Evolutionary conservation across 1,284 basidiomycete genomes (phyloP).

Genomic region (Leccinum pachyderme): DNA sequence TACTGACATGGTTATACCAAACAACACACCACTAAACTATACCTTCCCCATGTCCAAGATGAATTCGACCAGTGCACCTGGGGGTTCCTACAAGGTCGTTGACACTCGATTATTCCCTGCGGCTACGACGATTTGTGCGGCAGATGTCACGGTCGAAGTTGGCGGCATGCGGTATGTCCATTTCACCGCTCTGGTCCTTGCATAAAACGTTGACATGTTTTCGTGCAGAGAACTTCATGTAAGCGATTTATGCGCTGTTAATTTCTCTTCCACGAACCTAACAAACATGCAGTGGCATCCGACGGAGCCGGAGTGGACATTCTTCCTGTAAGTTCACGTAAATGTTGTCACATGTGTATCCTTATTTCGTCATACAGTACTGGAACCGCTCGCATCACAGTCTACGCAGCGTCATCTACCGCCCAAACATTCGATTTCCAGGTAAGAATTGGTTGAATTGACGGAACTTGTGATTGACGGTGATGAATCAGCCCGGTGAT

Average conservation of each 20-base stretch:
- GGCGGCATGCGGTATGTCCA: constrained; percentile 52
- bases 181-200: neutral
- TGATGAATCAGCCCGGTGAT: constrained; percentile 47
- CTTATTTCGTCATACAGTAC: constrained; percentile 30
- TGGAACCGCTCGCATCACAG: constrained; percentile 47
- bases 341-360: neutral
- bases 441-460: constrained; percentile 19
- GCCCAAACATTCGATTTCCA: constrained; percentile 47
- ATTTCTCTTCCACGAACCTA: neutral
- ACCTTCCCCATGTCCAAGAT: constrained; percentile 52
- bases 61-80: constrained; percentile 39
- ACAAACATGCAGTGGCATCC: constrained; percentile 46
- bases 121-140: constrained; percentile 53
- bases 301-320: constrained; percentile 45
- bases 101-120: constrained; percentile 58
- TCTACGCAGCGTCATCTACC: constrained; percentile 36
- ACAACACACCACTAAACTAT: constrained; percentile 47
- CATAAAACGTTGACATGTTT: neutral
- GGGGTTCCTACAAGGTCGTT: constrained; percentile 60
- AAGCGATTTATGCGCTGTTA: constrained; percentile 19
- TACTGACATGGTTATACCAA: constrained; percentile 41
- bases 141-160: constrained; percentile 55
- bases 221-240: constrained; percentile 51
- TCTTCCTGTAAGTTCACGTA: constrained; percentile 28
- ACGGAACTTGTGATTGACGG: neutral